Base-by-base conservation (phyloP, 1,139 yeast species). In the Blastobotrys ciferrii region DNA sequence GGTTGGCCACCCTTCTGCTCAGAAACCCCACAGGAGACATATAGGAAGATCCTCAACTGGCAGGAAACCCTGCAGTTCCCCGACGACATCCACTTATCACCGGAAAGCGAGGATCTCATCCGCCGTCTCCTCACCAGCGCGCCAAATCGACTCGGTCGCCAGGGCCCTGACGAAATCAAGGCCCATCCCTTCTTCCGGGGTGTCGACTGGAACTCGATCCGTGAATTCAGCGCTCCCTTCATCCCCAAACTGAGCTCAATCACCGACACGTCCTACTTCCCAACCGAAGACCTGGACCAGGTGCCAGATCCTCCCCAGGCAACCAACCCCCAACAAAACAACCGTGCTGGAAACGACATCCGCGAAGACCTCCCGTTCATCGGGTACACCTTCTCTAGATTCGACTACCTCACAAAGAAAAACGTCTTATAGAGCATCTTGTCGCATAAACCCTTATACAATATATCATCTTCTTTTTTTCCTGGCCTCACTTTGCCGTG, bases 1-100 rank as follows among this genome's bases (percentile, higher is more conserved):
- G 99, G 99, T 15, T 92, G 98, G 98, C 98, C 99, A 18, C 99
- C 99, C 49, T 92, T 92, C 70, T 94, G 98, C 70, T 86, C 96
- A 0, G 98, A 92, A 65, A 88, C 97, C 3, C 98, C 98, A n/a
- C 97, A 91, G 60, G 98, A 92, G 61, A 92, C 98, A 0, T 92
- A 92, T 68, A 77, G 95, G 52, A 94, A 92, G 77, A 92, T 92
- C 63, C 75, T 94, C 64, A 87, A 89, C 67, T 94, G 97, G 91
- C 94, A 87, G 63, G 97, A 92, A 64, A 84, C 96, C 1, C 73
- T 92, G 60, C 87, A 83, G 55, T 88, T 92, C 62, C 99, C 99
- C 0, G 98, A 91, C 59, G 98, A 94, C 63, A 84, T 92, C 46
- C 98, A 92, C 68, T 74, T 92, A 46, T 84, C 95, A 15, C 88